A percentile compares a stretch with the other conserved stretches of the same genome.
Evolutionary conservation across 805 yeast genomes (phyloP).

Genomic region (Candida incommunis): DNA sequence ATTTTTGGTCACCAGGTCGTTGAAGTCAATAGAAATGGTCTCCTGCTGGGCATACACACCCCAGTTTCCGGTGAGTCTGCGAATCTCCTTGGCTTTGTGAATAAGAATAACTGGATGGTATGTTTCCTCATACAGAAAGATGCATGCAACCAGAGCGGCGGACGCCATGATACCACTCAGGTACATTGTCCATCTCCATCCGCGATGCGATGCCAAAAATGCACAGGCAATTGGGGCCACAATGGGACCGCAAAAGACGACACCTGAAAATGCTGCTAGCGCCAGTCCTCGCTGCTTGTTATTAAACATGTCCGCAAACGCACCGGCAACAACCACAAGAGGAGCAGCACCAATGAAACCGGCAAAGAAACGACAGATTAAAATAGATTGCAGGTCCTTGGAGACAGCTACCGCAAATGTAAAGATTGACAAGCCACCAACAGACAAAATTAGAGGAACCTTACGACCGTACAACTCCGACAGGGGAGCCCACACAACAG

Average conservation of each 20-base stretch:
- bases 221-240: conserved; percentile 70
- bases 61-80: conserved; percentile 67
- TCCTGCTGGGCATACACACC: conserved; percentile 57
- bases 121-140: conserved; percentile 47
- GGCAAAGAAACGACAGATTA: conserved; percentile 59
- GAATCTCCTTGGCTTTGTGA: conserved; percentile 45
- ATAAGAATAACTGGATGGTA: conserved; percentile 57
- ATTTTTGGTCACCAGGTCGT: conserved; percentile 25
- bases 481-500: conserved; percentile 74
- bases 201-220: conserved; percentile 44
- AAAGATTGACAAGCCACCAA: conserved; percentile 44
- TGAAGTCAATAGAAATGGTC: conserved; percentile 21
- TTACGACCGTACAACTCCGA: conserved; percentile 28
- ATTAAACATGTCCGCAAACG: conserved; percentile 69
- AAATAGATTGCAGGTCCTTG: conserved; percentile 58
- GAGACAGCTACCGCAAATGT: conserved; percentile 68
- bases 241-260: conserved; percentile 70
- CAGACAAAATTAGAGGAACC: conserved; percentile 40
- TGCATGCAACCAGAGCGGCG: conserved; percentile 25
- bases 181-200: conserved; percentile 79
- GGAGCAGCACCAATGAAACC: conserved; percentile 75
- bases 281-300: conserved; percentile 62
- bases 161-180: conserved; percentile 49
- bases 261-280: conserved; percentile 52
- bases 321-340: conserved; percentile 74